Evolutionary conservation across 805 yeast species (phyloP).

Genomic region (Wickerhamomyces chambardii): DNA sequence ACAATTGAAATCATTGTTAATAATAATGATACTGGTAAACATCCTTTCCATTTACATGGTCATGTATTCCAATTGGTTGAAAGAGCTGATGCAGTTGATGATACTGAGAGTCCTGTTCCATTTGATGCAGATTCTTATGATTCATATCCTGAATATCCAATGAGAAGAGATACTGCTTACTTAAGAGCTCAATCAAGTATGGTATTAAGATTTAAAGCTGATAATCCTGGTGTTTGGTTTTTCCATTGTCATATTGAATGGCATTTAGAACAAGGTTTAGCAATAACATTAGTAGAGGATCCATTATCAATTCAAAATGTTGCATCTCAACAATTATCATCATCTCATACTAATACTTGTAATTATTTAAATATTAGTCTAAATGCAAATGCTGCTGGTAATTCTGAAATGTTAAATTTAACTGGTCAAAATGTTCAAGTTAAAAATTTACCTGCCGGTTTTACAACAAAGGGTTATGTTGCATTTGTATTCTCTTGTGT

Average conservation of each 20-base stretch:
- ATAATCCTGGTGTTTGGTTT: slow-evolving; percentile 97
- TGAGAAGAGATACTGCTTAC: slow-evolving; percentile 75
- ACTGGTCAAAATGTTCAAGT: slow-evolving; percentile 68
- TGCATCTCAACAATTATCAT: slow-evolving; percentile 47
- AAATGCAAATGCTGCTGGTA: slow-evolving; percentile 88
- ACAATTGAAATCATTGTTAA: slow-evolving; percentile 77
- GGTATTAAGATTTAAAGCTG: slow-evolving; percentile 80
- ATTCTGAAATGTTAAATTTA: slow-evolving; percentile 57
- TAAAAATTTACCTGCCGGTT: slow-evolving; percentile 68
- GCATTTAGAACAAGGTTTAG: slow-evolving; percentile 95
- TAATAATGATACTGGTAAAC: slow-evolving; percentile 85
- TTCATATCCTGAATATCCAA: slow-evolving; percentile 69
- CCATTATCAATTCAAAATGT: slow-evolving; percentile 58
- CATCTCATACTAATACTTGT: slow-evolving; percentile 55
- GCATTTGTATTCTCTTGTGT: slow-evolving; percentile 88
- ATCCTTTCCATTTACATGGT: slow-evolving; percentile 98
- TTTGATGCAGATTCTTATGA: slow-evolving; percentile 43
- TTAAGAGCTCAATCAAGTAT: slow-evolving; percentile 81
- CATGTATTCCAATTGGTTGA: slow-evolving; percentile 71
- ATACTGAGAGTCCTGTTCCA: slow-evolving; percentile 40
- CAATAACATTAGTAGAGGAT: slow-evolving; percentile 73
- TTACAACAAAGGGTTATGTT: slow-evolving; percentile 91
- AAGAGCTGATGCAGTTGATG: slow-evolving; percentile 49
- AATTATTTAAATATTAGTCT: slow-evolving; percentile 37
- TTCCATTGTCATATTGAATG: slow-evolving; percentile 99